These are phyloP conservation scores for Phytophthora quininea DNA, from an alignment of 352 stramenopile species.

Conservation along the genomic window DNA sequence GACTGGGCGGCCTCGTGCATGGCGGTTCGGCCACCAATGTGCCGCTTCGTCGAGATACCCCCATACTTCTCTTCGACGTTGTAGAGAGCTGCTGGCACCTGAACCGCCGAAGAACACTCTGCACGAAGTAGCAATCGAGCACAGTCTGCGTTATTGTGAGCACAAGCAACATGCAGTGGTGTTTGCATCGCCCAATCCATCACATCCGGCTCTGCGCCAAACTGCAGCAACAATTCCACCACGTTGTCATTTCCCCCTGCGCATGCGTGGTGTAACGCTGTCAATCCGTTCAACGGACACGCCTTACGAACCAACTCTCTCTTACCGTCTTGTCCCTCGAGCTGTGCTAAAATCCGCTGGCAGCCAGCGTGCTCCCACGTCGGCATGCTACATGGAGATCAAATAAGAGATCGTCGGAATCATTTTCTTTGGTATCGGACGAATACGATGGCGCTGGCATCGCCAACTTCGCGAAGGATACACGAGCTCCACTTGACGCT, in stretches of 20 bases:
- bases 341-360: conserved; percentile 37
- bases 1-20: conserved; percentile 57
- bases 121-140: conserved; percentile 62
- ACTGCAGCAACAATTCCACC: conserved; percentile 49
- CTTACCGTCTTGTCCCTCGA: conserved; percentile 13
- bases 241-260: conserved; percentile 51
- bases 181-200: conserved; percentile 56
- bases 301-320: conserved; percentile 11
- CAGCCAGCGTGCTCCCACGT: conserved; percentile 48
- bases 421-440: not conserved
- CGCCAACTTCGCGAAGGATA: conserved; percentile 33
- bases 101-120: conserved; percentile 19
- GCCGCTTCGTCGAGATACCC: conserved; percentile 24
- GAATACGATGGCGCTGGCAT: conserved; percentile 3
- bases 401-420: not conserved
- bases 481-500: conserved; percentile 15
- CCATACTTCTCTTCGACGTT: conserved; percentile 29
- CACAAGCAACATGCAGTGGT: conserved; percentile 65
- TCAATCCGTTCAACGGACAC: conserved; percentile 24
- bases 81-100: conserved; percentile 22
- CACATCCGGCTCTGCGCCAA: conserved; percentile 38
- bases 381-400: conserved; percentile 42
- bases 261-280: conserved; percentile 61
- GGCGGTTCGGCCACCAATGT: conserved; percentile 57
- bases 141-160: conserved; percentile 45